Evolutionary conservation across 441 rosid species (phyloP), one percentile per base, ranked within the genome.

Genomic region (Arabidopsis lyrata): DNA sequence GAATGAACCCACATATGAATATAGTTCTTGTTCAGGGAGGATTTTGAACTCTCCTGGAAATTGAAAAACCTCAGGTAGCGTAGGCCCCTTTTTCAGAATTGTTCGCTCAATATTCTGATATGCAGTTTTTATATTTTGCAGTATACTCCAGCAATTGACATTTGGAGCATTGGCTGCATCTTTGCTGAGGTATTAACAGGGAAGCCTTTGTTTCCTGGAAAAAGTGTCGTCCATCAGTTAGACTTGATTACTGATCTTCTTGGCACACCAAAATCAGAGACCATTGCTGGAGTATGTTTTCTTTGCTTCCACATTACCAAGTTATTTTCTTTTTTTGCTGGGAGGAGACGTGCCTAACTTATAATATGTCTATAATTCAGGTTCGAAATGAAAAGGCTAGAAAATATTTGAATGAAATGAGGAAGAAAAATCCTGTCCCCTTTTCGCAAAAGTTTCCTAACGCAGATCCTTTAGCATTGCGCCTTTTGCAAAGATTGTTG

Each of bases 111-210:
- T 55, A 39, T 32, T 66, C 86, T 85, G 59, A 82, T 61, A 35
- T 63, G 31, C 70, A 32, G 38, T 66, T 42, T 31, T 49, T 42
- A 29, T 36, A 66, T 34, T 45, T 77, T 80, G 85, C 94, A 96
- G 99, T 96, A 96, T 77, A 96, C 99, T 13, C 99, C 96, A n/a
- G 99, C 99, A 14, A 96, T 96, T 70, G 98, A 96, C 81, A 82
- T 90, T 74, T 96, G 99, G 98, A 86, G 99, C 79, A 86, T 88
- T 39, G 98, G 99, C 55, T 96, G 99, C 92, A 96, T 96, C 72
- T 93, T 96, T 73, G 98, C 99, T 5, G 99, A 96, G 83, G 88
- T 93, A 2, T 85, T 96, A 81, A 82, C 87, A 5, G 98, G 99
- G 81, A 96, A 93, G 87, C 99, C 99, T 27, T 80, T 96, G 79